These are phyloP conservation scores for Rhodotorula toruloides DNA, from an alignment of 768 basidiomycete species.

Conservation along the genomic window DNA sequence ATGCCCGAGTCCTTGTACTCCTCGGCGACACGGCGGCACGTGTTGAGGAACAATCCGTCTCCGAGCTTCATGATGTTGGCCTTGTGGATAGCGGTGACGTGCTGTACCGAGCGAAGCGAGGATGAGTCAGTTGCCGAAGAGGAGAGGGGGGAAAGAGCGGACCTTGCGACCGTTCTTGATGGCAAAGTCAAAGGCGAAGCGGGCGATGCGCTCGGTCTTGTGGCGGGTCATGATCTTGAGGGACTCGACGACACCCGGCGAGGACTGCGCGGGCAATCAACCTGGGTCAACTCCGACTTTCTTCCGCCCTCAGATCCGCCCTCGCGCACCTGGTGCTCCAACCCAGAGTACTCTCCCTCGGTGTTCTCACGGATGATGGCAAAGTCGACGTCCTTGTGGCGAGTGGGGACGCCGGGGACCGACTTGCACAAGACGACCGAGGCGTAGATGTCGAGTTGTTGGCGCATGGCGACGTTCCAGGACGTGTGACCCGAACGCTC, in stretches of 20 bases:
- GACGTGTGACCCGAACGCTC: slow-evolving; percentile 95
- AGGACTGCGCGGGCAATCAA: slow-evolving; percentile 55
- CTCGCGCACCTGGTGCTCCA: slow-evolving; percentile 68
- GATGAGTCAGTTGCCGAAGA: not conserved
- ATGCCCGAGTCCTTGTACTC: slow-evolving; percentile 93
- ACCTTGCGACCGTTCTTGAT: slow-evolving; percentile 97
- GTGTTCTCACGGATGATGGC: slow-evolving; percentile 99
- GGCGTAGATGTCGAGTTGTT: slow-evolving; percentile 98
- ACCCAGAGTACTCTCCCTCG: slow-evolving; percentile 97
- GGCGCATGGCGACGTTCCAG: slow-evolving; percentile 99
- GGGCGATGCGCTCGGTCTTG: slow-evolving; percentile 91
- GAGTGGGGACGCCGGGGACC: slow-evolving; percentile 88
- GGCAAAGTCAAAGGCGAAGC: slow-evolving; percentile 98
- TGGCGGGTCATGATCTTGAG: slow-evolving; percentile 93
- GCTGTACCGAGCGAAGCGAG: slow-evolving; percentile 52
- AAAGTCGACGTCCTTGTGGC: slow-evolving; percentile 94
- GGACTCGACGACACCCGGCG: slow-evolving; percentile 95
- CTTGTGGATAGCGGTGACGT: slow-evolving; percentile 99
- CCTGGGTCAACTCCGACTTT: too few relatives aligned
- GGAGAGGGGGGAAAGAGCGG: slow-evolving; percentile 33
- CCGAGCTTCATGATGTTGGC: slow-evolving; percentile 99
- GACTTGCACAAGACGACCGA: slow-evolving; percentile 98
- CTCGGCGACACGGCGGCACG: slow-evolving; percentile 91
- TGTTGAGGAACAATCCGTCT: slow-evolving; percentile 97
- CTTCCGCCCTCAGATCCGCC: too few relatives aligned